These are phyloP conservation scores for Agapanthus africanus DNA, from an alignment of 106 monocot species.

Conservation along the genomic window DNA sequence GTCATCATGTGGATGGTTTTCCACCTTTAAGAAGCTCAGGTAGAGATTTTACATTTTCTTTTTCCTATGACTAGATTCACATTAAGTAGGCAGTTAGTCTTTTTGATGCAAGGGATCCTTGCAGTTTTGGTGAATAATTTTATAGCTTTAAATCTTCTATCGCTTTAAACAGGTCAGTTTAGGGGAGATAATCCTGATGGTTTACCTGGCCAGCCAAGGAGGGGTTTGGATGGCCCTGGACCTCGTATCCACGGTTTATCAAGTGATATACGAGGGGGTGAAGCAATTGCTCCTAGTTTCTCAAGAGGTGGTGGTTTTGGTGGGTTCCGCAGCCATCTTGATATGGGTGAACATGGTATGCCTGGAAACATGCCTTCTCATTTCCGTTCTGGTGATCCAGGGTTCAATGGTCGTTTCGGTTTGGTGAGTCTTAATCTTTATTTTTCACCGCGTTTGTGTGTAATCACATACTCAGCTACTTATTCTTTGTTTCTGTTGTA, in stretches of 20 bases:
- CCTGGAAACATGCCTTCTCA: slow-evolving; percentile 7
- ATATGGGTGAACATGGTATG: neutral
- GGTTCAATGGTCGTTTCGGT: slow-evolving; percentile 11
- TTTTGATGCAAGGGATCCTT: slow-evolving; percentile 15
- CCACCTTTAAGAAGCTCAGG: slow-evolving; percentile 31
- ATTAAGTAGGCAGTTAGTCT: slow-evolving; percentile 15
- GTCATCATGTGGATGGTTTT: slow-evolving; percentile 27
- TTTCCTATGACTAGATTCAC: too few relatives aligned
- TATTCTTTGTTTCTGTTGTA: neutral
- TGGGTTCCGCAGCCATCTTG: slow-evolving; percentile 8
- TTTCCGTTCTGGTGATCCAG: slow-evolving; percentile 25
- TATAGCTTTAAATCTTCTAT: slow-evolving; percentile 10
- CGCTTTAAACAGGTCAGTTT: slow-evolving; percentile 8
- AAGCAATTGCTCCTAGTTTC: slow-evolving; percentile 9
- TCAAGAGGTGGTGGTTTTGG: slow-evolving; percentile 14
- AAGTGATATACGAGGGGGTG: neutral
- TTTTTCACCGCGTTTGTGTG: too few relatives aligned
- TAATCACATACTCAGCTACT: neutral
- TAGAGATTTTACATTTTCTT: slow-evolving; percentile 27
- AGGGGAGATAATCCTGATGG: slow-evolving; percentile 16
- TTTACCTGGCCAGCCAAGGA: slow-evolving; percentile 13
- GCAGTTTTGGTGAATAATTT: slow-evolving; percentile 16
- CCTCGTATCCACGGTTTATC: slow-evolving; percentile 3
- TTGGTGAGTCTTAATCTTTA: slow-evolving; percentile 24
- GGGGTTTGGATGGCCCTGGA: slow-evolving; percentile 13